Evolutionary conservation across 345 rosid species (phyloP).

Genomic region (Mallotus nudiflorus): DNA sequence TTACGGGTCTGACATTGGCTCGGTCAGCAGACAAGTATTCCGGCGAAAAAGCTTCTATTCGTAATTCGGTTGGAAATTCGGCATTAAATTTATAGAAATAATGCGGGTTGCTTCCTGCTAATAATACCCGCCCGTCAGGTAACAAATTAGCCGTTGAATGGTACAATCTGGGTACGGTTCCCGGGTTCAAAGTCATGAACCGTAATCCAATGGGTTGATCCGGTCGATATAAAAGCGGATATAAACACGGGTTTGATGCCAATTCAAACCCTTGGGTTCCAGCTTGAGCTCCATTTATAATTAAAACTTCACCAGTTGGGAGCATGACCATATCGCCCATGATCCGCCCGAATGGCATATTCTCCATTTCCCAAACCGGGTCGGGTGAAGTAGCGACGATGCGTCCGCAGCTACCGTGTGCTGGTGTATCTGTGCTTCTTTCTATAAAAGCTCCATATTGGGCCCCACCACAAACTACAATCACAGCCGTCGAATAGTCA

Average conservation of each 20-base stretch:
- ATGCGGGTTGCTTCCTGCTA: conserved; percentile 94
- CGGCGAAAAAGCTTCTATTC: conserved; percentile 86
- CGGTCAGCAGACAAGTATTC: conserved; percentile 77
- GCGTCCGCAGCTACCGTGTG: conserved; percentile 29
- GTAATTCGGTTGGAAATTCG: conserved; percentile 71
- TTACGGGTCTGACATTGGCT: conserved; percentile 65
- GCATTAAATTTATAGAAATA: conserved; percentile 58
- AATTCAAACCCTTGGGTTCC: conserved; percentile 42
- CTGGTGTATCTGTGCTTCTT: conserved; percentile 35
- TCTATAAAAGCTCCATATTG: conserved; percentile 63
- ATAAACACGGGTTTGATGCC: conserved; percentile 52
- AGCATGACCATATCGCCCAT: conserved; percentile 94
- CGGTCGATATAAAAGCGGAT: conserved; percentile 68
- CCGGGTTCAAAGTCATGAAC: conserved; percentile 58
- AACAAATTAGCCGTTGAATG: conserved; percentile 88
- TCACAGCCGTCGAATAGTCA: conserved; percentile 42
- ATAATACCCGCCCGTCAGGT: conserved; percentile 74
- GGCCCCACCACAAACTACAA: conserved; percentile 89
- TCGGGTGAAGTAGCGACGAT: conserved; percentile 24
- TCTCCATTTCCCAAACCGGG: conserved; percentile 54
- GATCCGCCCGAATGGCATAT: conserved; percentile 82
- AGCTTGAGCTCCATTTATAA: conserved; percentile 87
- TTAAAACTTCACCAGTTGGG: conserved; percentile 70
- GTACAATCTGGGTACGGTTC: conserved; percentile 78
- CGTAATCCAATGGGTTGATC: conserved; percentile 39